A percentile compares a stretch with the other conserved stretches of the same genome.
phyloP scores from a whole-genome alignment of 345 rosid species.

The Corchorus capsularis region DNA sequence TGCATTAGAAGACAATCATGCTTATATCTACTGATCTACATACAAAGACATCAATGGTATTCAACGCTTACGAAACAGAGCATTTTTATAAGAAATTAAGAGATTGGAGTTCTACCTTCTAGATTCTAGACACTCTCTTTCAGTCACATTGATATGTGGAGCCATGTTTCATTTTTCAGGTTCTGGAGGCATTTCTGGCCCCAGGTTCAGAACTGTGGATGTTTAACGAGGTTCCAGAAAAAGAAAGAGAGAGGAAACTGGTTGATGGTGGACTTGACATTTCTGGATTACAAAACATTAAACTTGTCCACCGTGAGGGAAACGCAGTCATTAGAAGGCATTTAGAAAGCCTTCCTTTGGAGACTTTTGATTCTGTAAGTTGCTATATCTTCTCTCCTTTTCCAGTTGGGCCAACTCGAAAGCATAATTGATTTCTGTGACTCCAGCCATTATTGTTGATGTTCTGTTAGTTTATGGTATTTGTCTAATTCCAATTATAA shows the following conservation, averaged over 20 bases:
- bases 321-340: slow-evolving; percentile 87
- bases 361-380: slow-evolving; percentile 96
- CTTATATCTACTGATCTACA: neutral
- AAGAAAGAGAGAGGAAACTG: slow-evolving; percentile 80
- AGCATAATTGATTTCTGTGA: neutral
- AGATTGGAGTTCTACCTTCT: neutral
- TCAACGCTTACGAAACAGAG: slow-evolving; percentile 1
- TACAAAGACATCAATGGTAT: neutral
- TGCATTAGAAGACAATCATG: neutral
- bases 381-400: slow-evolving; percentile 10
- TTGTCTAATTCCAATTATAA: neutral
- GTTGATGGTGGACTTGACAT: slow-evolving; percentile 76
- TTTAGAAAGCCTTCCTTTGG: slow-evolving; percentile 79
- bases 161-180: slow-evolving; percentile 43
- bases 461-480: neutral
- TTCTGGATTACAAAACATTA: slow-evolving; percentile 55
- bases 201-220: slow-evolving; percentile 96
- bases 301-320: slow-evolving; percentile 81
- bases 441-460: neutral
- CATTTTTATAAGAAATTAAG: too few relatives aligned
- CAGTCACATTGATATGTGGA: slow-evolving; percentile 13
- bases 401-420: neutral
- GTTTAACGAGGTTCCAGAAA: slow-evolving; percentile 86
- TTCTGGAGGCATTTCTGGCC: slow-evolving; percentile 82
- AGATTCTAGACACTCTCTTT: neutral